Evolutionary conservation across 805 yeast genomes (phyloP), one percentile per base, ranked within the genome.

Genomic region (Myxozyma nipponensis): DNA sequence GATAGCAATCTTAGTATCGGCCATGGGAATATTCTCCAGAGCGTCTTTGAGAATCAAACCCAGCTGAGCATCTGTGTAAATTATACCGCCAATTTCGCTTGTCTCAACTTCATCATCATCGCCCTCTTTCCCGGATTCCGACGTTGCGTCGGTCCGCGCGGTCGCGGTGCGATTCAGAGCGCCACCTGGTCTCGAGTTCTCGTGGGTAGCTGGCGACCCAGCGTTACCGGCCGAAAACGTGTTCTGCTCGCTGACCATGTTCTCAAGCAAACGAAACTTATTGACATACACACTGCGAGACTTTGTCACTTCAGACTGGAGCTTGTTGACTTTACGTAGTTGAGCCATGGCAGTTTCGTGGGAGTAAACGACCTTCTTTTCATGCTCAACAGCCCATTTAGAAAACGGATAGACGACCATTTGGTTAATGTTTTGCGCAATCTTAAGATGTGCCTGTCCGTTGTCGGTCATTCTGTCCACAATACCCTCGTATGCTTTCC

Each of bases 301-400:
- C 6, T 47, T 49, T 23, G 30, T 24, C 23, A 39, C 66, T 78
- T 81, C 64, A 81, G 55, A 77, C 72, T 57, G 75, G 73, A 40
- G 79, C 84, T 46, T 82, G 79, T 67, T 66, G 13, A 66, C 63
- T 55, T 72, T 74, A 46, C 68, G 72, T 42, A 78, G 72, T 56
- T 78, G 80, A 19, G 69, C 72, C 44, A 69, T 67, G 37, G 86
- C 67, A 3, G 74, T 71, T 49, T 74, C 71, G 47, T 81, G 83
- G 17, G 86, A 79, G 60, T 76, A 78, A 36, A 77, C 79, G 1
- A 87, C 75, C 42, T 95, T 70, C 58, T 77, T 78, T 46, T 76
- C 76, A 66, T 87, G 95, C 46, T 83, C 89, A 17, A 70, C 72
- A 38, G 89, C 76, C 95, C 95, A 88, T 59, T 77, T 76, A 9